These are phyloP conservation scores for Camellia lanceoleosa DNA, from an alignment of 148 eudicot species.

Conservation along the genomic window DNA sequence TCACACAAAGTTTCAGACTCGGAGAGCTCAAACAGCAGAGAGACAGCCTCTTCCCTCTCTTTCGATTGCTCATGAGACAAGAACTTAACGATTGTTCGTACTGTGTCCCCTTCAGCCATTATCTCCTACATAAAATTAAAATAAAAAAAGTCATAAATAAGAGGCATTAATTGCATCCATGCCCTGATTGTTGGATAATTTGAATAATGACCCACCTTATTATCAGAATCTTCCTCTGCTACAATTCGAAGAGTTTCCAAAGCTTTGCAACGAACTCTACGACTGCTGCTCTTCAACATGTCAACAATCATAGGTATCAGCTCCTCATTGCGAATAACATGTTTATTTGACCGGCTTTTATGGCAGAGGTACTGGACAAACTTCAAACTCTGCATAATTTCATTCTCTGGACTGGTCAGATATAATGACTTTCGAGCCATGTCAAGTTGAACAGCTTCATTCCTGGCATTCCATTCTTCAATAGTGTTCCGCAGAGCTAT, in stretches of 20 bases:
- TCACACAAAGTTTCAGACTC: constrained; percentile 64
- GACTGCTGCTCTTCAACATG: constrained; percentile 57
- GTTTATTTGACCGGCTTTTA: constrained; percentile 49
- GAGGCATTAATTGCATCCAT: constrained; percentile 11
- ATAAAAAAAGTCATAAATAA: not conserved
- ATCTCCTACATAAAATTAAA: constrained; percentile 52
- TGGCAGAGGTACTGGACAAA: constrained; percentile 57
- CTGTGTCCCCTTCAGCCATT: constrained; percentile 77
- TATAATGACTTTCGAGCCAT: constrained; percentile 59
- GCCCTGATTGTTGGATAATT: not conserved
- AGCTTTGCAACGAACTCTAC: constrained; percentile 67
- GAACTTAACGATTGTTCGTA: constrained; percentile 69
- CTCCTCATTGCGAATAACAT: constrained; percentile 54
- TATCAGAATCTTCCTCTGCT: constrained; percentile 65
- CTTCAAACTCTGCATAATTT: constrained; percentile 57
- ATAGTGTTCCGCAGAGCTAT: constrained; percentile 72
- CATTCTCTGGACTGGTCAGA: constrained; percentile 46
- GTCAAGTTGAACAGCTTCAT: constrained; percentile 85
- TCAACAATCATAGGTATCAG: constrained; percentile 61
- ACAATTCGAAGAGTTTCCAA: constrained; percentile 73
- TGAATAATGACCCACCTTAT: constrained; percentile 51
- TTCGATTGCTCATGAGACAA: constrained; percentile 60
- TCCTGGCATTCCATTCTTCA: constrained; percentile 92
- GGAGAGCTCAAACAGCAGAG: constrained; percentile 83
- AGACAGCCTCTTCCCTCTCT: constrained; percentile 77